Conservation (phyloP, 495 filamentous ascomycete species). For the Hyaloscypha hepaticicola region DNA sequence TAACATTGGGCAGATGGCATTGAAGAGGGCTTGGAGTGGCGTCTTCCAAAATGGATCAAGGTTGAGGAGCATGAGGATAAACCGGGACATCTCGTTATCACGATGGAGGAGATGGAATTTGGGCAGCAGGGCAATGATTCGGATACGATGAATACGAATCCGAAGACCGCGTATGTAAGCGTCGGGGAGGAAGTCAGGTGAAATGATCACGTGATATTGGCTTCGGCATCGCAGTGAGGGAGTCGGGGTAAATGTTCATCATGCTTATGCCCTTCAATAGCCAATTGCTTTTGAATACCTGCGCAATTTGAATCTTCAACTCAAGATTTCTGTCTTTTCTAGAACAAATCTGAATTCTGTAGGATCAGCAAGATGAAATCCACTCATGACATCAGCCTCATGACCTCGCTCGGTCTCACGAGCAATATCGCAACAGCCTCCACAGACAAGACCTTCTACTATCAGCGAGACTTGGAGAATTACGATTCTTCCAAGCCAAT, state of each 20-base stretch:
- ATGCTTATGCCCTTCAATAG: neutral
- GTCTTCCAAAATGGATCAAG: neutral
- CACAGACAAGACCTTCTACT: slow-evolving; percentile 22
- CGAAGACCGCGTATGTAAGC: neutral
- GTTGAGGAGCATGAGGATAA: neutral
- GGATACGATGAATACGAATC: neutral
- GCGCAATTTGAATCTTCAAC: no score
- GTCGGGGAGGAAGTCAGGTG: neutral
- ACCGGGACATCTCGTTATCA: neutral
- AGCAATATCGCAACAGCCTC: slow-evolving; percentile 8
- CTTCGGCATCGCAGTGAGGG: neutral
- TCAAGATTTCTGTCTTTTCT: neutral
- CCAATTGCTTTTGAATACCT: no score
- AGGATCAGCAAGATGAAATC: neutral
- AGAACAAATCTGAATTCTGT: neutral
- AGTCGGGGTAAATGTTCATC: neutral
- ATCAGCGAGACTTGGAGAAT: slow-evolving; percentile 13
- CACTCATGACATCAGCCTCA: slow-evolving; percentile 8
- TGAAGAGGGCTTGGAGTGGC: neutral
- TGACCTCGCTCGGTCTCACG: slow-evolving; percentile 17
- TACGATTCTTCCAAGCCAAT: slow-evolving; percentile 22
- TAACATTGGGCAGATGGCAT: neutral
- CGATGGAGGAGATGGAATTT: neutral
- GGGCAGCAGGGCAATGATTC: neutral
- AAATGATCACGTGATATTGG: neutral